Evolutionary conservation across 805 yeast genomes (phyloP).

Genomic region (Metschnikowia noctiluminum): DNA sequence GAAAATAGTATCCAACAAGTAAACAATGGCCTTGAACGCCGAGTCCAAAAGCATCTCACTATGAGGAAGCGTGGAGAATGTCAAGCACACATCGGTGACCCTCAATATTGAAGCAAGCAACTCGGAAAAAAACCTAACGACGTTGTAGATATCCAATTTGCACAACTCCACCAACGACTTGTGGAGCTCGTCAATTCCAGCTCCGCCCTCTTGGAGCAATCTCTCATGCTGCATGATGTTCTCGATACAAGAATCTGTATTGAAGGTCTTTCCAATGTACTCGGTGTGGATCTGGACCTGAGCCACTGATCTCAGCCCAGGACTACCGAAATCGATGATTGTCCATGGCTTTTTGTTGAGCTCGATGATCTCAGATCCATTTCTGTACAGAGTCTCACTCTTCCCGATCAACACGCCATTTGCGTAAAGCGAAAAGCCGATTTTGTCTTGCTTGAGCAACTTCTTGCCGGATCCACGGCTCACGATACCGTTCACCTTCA

Average conservation of each 20-base stretch:
- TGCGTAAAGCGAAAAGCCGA: conserved; percentile 54
- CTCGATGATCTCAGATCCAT: conserved; percentile 46
- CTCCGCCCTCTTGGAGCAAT: conserved; percentile 40
- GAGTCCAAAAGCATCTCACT: conserved; percentile 32
- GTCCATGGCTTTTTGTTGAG: conserved; percentile 42
- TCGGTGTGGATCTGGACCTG: conserved; percentile 54
- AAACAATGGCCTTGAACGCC: conserved; percentile 55
- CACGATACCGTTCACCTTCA: conserved; percentile 60
- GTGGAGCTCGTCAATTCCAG: conserved; percentile 43
- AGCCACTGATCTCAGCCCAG: conserved; percentile 33
- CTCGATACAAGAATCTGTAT: conserved; percentile 54
- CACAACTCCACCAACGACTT: conserved; percentile 48
- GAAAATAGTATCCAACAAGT: conserved; percentile 57
- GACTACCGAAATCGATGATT: conserved; percentile 42
- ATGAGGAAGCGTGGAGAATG: conserved; percentile 23
- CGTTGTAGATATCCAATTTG: conserved; percentile 50
- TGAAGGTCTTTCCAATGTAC: conserved; percentile 67
- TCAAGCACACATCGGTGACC: conserved; percentile 28
- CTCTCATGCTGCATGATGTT: conserved; percentile 53
- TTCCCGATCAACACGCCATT: conserved; percentile 64
- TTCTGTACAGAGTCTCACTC: conserved; percentile 50
- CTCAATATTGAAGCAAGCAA: conserved; percentile 39
- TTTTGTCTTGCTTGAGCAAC: conserved; percentile 46
- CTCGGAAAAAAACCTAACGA: conserved; percentile 61
- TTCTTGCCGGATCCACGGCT: conserved; percentile 32